phyloP scores from a whole-genome alignment of 1,284 basidiomycete genomes.

The Malassezia cuniculi region DNA sequence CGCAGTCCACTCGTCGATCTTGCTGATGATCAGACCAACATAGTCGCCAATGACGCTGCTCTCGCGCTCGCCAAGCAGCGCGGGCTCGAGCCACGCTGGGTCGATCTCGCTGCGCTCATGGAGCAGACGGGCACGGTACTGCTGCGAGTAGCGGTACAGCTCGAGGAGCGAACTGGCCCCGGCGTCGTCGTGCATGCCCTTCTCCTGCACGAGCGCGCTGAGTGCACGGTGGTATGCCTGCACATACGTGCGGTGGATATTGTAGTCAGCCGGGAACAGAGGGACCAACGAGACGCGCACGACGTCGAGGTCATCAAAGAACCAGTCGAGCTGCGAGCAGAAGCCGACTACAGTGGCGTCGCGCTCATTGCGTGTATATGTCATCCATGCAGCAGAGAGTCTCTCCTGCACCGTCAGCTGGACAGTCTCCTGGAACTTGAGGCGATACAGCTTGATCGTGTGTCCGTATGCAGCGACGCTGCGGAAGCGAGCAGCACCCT shows the following conservation, averaged over 20 bases:
- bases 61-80: slow-evolving; percentile 77
- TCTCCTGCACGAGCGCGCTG: slow-evolving; percentile 59
- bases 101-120: slow-evolving; percentile 56
- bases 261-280: slow-evolving; percentile 83
- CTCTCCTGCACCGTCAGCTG: slow-evolving; percentile 61
- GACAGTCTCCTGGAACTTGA: slow-evolving; percentile 73
- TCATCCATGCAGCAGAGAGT: slow-evolving; percentile 62
- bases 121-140: slow-evolving; percentile 79
- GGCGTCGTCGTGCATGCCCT: slow-evolving; percentile 59
- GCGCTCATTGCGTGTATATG: slow-evolving; percentile 46
- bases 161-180: slow-evolving; percentile 74
- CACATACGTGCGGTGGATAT: slow-evolving; percentile 70
- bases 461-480: slow-evolving; percentile 52
- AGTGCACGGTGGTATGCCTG: slow-evolving; percentile 86
- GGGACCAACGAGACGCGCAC: slow-evolving; percentile 75
- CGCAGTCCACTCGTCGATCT: slow-evolving; percentile 90
- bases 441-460: slow-evolving; percentile 87
- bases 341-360: slow-evolving; percentile 58
- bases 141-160: slow-evolving; percentile 83
- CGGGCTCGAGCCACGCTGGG: slow-evolving; percentile 51
- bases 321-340: slow-evolving; percentile 69
- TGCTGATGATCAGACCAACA: slow-evolving; percentile 76
- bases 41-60: slow-evolving; percentile 91
- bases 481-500: slow-evolving; percentile 36
- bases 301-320: slow-evolving; percentile 84